Percentiles rank a stretch among this genome's conserved stretches.
These are phyloP conservation scores for Prunus yedoensis DNA, from an alignment of 331 rosid species.

Conservation along the genomic window DNA sequence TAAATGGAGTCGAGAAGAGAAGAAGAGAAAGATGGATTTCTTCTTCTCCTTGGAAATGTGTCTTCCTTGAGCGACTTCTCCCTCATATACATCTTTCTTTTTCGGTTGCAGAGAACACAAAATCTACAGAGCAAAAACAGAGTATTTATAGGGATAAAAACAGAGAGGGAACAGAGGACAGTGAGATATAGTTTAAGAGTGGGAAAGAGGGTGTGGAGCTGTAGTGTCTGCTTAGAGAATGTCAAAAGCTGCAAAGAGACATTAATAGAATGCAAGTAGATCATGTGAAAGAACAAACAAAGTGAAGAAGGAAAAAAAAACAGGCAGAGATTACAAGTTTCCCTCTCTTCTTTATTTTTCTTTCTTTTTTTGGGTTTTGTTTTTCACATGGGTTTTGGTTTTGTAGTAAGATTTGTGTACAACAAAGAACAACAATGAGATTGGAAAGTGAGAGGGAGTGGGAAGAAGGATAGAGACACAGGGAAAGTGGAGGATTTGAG, in stretches of 20 bases:
- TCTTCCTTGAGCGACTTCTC: slow-evolving; percentile 30
- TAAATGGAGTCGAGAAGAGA: slow-evolving; percentile 57
- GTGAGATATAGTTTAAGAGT: neutral
- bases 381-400: too few species aligned
- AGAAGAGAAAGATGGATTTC: slow-evolving; percentile 73
- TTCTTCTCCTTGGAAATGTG: slow-evolving; percentile 48
- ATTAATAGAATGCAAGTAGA: slow-evolving; percentile 38
- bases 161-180: neutral
- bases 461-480: neutral
- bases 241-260: slow-evolving; percentile 46
- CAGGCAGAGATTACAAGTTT: neutral
- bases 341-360: neutral
- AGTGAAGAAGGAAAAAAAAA: slow-evolving; percentile 11
- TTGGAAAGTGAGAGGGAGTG: slow-evolving; percentile 1
- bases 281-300: slow-evolving; percentile 27
- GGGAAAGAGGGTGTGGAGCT: slow-evolving; percentile 25
- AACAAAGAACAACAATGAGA: neutral
- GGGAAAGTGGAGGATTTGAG: slow-evolving; percentile 8
- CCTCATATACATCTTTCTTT: slow-evolving; percentile 37
- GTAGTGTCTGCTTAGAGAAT: slow-evolving; percentile 46
- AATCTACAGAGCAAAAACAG: neutral
- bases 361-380: too few species aligned
- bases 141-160: slow-evolving; percentile 8
- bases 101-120: neutral
- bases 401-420: neutral